Conservation (phyloP, 2,329 filamentous ascomycete genomes). For the Fusarium pilosicola region DNA sequence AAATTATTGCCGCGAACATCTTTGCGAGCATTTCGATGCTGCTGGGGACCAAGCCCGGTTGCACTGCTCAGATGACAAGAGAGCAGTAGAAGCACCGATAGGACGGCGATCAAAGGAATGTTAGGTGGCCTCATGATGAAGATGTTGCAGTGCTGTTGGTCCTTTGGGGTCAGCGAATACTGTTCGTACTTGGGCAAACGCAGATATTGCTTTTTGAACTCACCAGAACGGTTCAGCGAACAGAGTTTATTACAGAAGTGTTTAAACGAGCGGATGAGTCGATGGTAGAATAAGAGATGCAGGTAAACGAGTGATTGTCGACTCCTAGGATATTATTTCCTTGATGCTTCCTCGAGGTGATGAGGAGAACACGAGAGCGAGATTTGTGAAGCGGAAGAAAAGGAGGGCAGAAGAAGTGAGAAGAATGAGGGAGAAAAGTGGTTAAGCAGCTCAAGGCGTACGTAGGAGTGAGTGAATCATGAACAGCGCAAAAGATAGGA, state of each 20-base stretch:
- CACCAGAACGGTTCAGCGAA: not conserved
- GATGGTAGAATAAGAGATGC: conserved; percentile 3
- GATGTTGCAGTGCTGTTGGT: conserved; percentile 4
- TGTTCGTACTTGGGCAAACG: not conserved
- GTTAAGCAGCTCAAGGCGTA: not conserved
- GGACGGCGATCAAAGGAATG: conserved; percentile 46
- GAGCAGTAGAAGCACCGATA: conserved; percentile 45
- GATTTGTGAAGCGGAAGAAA: conserved; percentile 1
- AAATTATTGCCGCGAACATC: conserved; percentile 13
- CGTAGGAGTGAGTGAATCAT: conserved; percentile 7
- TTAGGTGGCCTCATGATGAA: conserved; percentile 51
- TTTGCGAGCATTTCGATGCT: not conserved
- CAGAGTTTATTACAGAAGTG: not conserved
- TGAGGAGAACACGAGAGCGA: conserved; percentile 7
- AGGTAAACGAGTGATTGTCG: conserved; percentile 21
- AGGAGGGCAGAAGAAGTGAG: conserved; percentile 1
- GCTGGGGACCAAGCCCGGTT: conserved; percentile 8
- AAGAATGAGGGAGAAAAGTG: conserved; percentile 1
- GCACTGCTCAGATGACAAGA: conserved; percentile 25
- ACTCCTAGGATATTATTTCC: not conserved
- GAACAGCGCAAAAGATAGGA: conserved; percentile 20
- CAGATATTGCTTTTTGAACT: not conserved
- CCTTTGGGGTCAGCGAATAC: not conserved
- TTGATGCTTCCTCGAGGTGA: conserved; percentile 9
- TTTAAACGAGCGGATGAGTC: conserved; percentile 12